These are phyloP conservation scores for Colletotrichum sp. DNA, from an alignment of 2,329 filamentous ascomycete species.

Conservation along the genomic window DNA sequence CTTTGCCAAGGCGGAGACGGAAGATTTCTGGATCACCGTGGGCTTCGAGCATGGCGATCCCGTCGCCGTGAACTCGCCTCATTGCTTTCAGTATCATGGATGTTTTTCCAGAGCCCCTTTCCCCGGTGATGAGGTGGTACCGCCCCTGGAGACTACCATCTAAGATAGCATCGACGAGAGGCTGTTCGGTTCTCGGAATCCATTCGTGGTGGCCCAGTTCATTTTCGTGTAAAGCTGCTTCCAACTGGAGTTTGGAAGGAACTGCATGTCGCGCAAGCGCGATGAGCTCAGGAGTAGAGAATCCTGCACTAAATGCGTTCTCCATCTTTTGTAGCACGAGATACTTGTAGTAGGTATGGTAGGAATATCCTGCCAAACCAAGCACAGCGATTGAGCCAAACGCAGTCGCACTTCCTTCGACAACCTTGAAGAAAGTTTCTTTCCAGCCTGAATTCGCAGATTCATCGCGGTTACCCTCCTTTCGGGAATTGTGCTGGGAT, in stretches of 20 bases:
- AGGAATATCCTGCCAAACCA: slow-evolving; percentile 75
- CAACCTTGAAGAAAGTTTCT: slow-evolving; percentile 57
- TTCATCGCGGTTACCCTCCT: background rate
- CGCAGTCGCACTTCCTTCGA: slow-evolving; percentile 77
- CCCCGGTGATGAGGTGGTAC: slow-evolving; percentile 90
- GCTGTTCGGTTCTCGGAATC: slow-evolving; percentile 85
- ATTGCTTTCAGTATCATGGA: slow-evolving; percentile 96
- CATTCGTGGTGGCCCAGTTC: slow-evolving; percentile 59
- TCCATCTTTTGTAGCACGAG: slow-evolving; percentile 90
- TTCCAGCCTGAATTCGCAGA: background rate
- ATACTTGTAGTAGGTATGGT: slow-evolving; percentile 87
- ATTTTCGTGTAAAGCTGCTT: slow-evolving; percentile 28
- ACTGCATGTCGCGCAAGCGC: slow-evolving; percentile 64
- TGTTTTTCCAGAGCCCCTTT: slow-evolving; percentile 96
- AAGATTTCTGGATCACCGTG: slow-evolving; percentile 96
- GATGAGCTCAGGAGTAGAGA: slow-evolving; percentile 87
- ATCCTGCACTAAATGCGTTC: slow-evolving; percentile 88
- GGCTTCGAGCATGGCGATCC: slow-evolving; percentile 93
- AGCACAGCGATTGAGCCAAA: slow-evolving; percentile 77
- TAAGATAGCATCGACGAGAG: slow-evolving; percentile 82
- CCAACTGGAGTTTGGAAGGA: slow-evolving; percentile 37
- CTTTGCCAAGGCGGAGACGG: slow-evolving; percentile 90
- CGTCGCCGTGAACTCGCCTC: slow-evolving; percentile 88
- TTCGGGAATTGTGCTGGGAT: background rate
- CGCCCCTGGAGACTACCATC: slow-evolving; percentile 75